Evolutionary conservation across 1,284 basidiomycete genomes (phyloP), one percentile per base, ranked within the genome.

Genomic region (Sanghuangporus sanghuang): DNA sequence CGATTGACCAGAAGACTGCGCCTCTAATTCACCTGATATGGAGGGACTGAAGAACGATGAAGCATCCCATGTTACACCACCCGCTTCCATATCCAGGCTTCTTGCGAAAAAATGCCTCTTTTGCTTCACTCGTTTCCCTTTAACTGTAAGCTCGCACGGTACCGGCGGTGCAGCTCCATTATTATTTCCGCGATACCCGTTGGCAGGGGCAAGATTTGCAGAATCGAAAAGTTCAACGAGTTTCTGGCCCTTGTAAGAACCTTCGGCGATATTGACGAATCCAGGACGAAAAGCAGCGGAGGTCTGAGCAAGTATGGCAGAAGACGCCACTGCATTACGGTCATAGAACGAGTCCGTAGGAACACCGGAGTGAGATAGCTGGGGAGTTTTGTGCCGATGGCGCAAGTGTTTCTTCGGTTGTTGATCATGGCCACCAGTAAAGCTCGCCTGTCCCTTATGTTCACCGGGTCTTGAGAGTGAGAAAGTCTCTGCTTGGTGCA

Each of bases 331-430:
- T 27, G 36, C n/a, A 36, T 21, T 42, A 3, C 2, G 36, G 32
- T 23, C 36, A 36, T 35, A 39, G 36, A 9, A 21, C 27, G 27
- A 32, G 18, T 54, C 53, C 14, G 11, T 54, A n/a, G 49, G 49
- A 12, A 14, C 27, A 52, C 12, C 49, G 4, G n/a, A 23, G 7
- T 21, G 14, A 23, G 23, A 32, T 21, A 18, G 35, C n/a, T 42
- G 46, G 12, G 42, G 61, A 27, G 56, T 49, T 38, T 40, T 62
- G 54, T 62, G 54, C 7, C 61, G 61, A 39, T 62, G 56, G 16
- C 61, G 61, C 23, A 50, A 38, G 21, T 40, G 54, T 35, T 62
- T 62, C 35, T 49, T 57, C 44, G 18, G 58, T 21, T 5, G 14
- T n/a, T n/a, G 12, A 36, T 38, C 53, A 32, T 35, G 21, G 27